Evolutionary conservation across 768 basidiomycete species (phyloP), one percentile per base, ranked within the genome.

Genomic region (Kwoniella mangroviensis): DNA sequence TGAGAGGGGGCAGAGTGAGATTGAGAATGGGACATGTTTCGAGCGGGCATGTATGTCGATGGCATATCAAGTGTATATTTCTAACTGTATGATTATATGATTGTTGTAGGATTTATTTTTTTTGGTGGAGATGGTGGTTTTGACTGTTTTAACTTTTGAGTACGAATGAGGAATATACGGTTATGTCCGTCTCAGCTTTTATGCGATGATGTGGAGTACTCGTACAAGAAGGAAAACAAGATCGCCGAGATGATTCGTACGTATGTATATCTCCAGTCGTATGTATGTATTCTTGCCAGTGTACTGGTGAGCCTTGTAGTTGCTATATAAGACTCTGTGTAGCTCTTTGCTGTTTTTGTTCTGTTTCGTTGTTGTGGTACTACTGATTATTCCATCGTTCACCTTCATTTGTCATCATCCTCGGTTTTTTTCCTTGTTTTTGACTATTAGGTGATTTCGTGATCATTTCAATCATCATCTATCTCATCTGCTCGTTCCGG

Each of bases 1-100:
- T 79, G 70, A 21, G 83, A 76, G 10, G 74, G 67, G 2, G 63
- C 49, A 19, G 43, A 49, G 71, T 75, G 72, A 2, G 70, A 15
- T 61, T 34, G 45, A 26, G 49, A 43, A 13, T 65, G 63, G 13
- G 52, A 55, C 54, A 55, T 55, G 21, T 21, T 65, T 19, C 63
- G 13, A 22, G 53, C 5, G 11, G 58, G 58, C 34, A 59, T 13
- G 40, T 41, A 59, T 4, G 58, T 55, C 41, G 63, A 54, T 22
- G 54, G 53, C 53, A 65, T 60, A 60, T 41, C n/a, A 19, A 10
- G 60, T 21, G 34, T 34, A 34, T 34, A 34, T 3, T 7, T 34
- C 6, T 4, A 34, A 7, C 4, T 34, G 34, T 34, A 34, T 34
- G 34, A 34, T 34, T 7, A 34, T 34, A 34, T 34, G 34, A 34